Percentiles rank a stretch among this genome's conserved stretches.
Evolutionary conservation across 2,329 filamentous ascomycete genomes (phyloP).

Genomic region (Pestalotiopsis sp.): DNA sequence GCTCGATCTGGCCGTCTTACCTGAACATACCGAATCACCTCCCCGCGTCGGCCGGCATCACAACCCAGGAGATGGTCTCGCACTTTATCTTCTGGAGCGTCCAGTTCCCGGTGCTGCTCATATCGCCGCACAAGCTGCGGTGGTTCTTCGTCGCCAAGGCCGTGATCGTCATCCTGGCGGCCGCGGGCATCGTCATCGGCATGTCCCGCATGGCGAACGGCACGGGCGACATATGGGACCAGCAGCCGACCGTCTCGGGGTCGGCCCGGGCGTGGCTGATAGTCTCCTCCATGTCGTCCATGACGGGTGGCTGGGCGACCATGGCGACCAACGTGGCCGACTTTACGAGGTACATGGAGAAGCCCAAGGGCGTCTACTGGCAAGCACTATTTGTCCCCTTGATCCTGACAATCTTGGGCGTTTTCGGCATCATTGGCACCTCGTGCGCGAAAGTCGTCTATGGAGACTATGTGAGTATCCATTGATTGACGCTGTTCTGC

Average conservation of each 20-base stretch:
- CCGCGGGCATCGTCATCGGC: slow-evolving; percentile 66
- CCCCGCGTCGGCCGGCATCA: slow-evolving; percentile 51
- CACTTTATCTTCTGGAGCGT: slow-evolving; percentile 55
- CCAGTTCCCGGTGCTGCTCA: slow-evolving; percentile 32
- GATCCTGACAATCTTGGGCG: slow-evolving; percentile 49
- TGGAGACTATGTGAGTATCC: slow-evolving; percentile 53
- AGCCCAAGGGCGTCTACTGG: slow-evolving; percentile 38
- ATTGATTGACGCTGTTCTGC: slow-evolving; percentile 47
- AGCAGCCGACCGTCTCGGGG: slow-evolving; percentile 36
- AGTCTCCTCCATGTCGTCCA: slow-evolving; percentile 44
- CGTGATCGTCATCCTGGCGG: slow-evolving; percentile 56
- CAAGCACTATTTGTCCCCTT: slow-evolving; percentile 48
- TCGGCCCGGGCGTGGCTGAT: slow-evolving; percentile 56
- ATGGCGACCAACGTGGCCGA: slow-evolving; percentile 55
- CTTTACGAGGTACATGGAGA: slow-evolving; percentile 48
- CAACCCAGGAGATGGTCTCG: slow-evolving; percentile 53
- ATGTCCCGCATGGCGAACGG: slow-evolving; percentile 59
- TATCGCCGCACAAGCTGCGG: slow-evolving; percentile 34
- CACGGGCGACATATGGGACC: slow-evolving; percentile 42
- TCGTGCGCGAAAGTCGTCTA: slow-evolving; percentile 56
- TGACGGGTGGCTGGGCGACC: slow-evolving; percentile 45
- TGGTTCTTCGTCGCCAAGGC: slow-evolving; percentile 54
- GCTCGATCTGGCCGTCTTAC: slow-evolving; percentile 58
- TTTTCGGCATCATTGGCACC: slow-evolving; percentile 60
- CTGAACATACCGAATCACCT: slow-evolving; percentile 55